Conservation (phyloP, 2,329 filamentous ascomycete genomes). For the Fulvia fulva region DNA sequence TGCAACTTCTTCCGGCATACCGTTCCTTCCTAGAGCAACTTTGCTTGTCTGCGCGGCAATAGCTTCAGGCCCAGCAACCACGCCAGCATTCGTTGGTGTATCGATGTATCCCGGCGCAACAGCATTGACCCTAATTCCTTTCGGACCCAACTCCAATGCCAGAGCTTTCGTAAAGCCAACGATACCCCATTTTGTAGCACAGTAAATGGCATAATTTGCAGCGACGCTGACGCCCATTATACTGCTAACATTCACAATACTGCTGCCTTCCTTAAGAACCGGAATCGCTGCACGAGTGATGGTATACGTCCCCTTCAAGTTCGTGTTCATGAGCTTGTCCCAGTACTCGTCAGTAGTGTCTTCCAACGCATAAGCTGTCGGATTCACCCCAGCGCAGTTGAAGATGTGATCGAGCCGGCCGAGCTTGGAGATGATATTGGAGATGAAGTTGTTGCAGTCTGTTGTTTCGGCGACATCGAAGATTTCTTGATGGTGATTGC, state of each 20-base stretch:
- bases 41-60: slow-evolving; percentile 39
- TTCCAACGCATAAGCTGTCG: slow-evolving; percentile 32
- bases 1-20: slow-evolving; percentile 46
- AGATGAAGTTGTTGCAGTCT: slow-evolving; percentile 25
- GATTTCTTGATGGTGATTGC: slow-evolving; percentile 6
- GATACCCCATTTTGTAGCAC: slow-evolving; percentile 42
- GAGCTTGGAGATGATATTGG: slow-evolving; percentile 20
- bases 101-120: slow-evolving; percentile 43
- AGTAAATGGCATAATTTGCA: slow-evolving; percentile 41
- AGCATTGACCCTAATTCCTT: slow-evolving; percentile 39
- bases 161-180: slow-evolving; percentile 45
- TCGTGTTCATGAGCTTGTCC: slow-evolving; percentile 37
- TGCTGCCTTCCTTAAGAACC: slow-evolving; percentile 30
- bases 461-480: slow-evolving; percentile 31
- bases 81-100: slow-evolving; percentile 48
- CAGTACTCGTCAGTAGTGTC: slow-evolving; percentile 44
- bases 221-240: slow-evolving; percentile 37
- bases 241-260: slow-evolving; percentile 43
- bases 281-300: slow-evolving; percentile 40
- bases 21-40: slow-evolving; percentile 43
- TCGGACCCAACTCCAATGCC: slow-evolving; percentile 38
- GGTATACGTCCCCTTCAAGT: slow-evolving; percentile 40
- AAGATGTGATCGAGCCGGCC: slow-evolving; percentile 38
- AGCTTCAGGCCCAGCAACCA: slow-evolving; percentile 46
- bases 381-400: slow-evolving; percentile 41